Evolutionary conservation across 352 stramenopile genomes (phyloP).

Genomic region (Phytophthora pluvialis): DNA sequence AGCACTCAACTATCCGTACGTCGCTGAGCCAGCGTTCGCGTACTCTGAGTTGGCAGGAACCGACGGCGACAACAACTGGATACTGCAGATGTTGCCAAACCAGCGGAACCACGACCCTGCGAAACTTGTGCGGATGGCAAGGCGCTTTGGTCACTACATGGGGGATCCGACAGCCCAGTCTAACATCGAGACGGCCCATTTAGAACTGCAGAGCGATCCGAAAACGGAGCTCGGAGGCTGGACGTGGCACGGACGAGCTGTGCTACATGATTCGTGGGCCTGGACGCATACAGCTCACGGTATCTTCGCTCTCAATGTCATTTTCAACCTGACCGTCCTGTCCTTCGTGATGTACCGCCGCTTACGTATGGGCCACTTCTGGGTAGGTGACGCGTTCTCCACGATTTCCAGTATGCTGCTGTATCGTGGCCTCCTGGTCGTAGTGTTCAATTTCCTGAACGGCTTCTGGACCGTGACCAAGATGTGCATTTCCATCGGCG

Average conservation of each 20-base stretch:
- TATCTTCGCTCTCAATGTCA: slow-evolving; percentile 25
- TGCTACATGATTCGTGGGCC: slow-evolving; percentile 45
- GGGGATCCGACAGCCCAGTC: slow-evolving; percentile 32
- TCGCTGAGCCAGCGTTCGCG: slow-evolving; percentile 11
- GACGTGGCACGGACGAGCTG: slow-evolving; percentile 27
- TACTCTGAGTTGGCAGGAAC: slow-evolving; percentile 1
- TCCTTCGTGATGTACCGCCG: slow-evolving; percentile 37
- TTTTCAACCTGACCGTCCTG: slow-evolving; percentile 30
- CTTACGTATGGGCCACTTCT: slow-evolving; percentile 30
- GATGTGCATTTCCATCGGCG: slow-evolving; percentile 19
- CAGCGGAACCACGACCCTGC: slow-evolving; percentile 5
- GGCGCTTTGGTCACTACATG: slow-evolving; percentile 38
- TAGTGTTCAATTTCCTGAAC: slow-evolving; percentile 37
- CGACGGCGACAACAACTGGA: slow-evolving; percentile 11
- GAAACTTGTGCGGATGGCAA: slow-evolving; percentile 21
- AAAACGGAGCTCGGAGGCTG: slow-evolving; percentile 19
- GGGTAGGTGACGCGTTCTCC: slow-evolving; percentile 45
- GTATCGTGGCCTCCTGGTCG: slow-evolving; percentile 31
- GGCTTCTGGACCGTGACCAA: slow-evolving; percentile 37
- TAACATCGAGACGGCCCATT: slow-evolving; percentile 37
- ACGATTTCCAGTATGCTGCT: slow-evolving; percentile 34
- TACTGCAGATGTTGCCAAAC: slow-evolving; percentile 4
- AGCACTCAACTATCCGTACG: slow-evolving; percentile 31
- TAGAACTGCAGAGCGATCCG: slow-evolving; percentile 24
- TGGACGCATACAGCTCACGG: slow-evolving; percentile 43